Evolutionary conservation across 768 basidiomycete genomes (phyloP).

Genomic region (Hygrophorus russula): DNA sequence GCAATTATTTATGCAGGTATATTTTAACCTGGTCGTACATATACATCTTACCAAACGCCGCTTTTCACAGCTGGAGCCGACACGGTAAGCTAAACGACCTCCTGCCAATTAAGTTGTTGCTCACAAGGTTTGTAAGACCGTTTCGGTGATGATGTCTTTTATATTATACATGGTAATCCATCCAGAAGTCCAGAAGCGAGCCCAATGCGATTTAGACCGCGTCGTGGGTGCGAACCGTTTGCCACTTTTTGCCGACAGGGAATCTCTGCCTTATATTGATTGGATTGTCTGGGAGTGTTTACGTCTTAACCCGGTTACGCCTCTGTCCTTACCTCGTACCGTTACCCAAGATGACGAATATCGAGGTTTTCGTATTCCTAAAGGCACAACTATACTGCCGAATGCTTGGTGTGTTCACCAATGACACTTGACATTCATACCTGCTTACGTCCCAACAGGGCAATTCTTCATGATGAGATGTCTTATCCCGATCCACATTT

Average conservation of each 20-base stretch:
- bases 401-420: slow-evolving; percentile 15
- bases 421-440: slow-evolving; percentile 3
- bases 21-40: neutral
- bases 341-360: slow-evolving; percentile 22
- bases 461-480: slow-evolving; percentile 3
- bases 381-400: slow-evolving; percentile 20
- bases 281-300: slow-evolving; percentile 8
- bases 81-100: neutral
- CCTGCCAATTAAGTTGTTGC: neutral
- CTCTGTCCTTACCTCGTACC: slow-evolving; percentile 13
- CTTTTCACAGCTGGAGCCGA: neutral
- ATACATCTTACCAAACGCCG: neutral
- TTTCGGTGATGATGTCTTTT: slow-evolving; percentile 17
- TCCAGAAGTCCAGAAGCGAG: slow-evolving; percentile 19
- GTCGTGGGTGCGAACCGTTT: slow-evolving; percentile 13
- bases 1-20: neutral
- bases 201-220: slow-evolving; percentile 19
- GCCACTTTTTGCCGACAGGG: slow-evolving; percentile 16
- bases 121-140: slow-evolving; percentile 14
- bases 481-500: slow-evolving; percentile 5
- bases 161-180: slow-evolving; percentile 19
- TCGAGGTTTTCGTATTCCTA: slow-evolving; percentile 20
- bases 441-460: slow-evolving; percentile 7
- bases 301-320: slow-evolving; percentile 8
- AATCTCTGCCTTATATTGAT: slow-evolving; percentile 6